Base-by-base conservation (phyloP, 768 basidiomycete species). In the Trametes punicea region DNA sequence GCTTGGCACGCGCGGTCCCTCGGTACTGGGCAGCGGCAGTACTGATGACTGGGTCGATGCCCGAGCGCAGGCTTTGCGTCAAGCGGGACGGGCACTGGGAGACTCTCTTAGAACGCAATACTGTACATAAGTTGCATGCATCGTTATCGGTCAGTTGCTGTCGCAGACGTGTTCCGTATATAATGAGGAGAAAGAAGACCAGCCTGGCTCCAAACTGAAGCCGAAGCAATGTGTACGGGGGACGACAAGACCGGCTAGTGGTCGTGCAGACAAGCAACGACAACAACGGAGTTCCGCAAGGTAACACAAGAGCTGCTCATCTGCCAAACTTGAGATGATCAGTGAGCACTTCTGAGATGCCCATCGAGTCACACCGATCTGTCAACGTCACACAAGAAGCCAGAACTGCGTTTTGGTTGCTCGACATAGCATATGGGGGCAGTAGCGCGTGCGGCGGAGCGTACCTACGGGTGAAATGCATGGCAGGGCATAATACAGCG, bases 371-470 rank as follows among this genome's bases (percentile, higher is more conserved):
- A 26, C 15, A 41, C 23, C 8, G 18, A 39, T 36, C 34, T 39
- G 15, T 11, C 1, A 27, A 36, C 18, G 30, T 25, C 36, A 41
- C 30, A 18, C 11, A 20, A 23, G 10, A 41, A 27, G 41, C 16
- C 31, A 31, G 26, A 39, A 18, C 8, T 41, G 49, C 51, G 57
- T 55, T 63, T 62, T 65, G 45, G 56, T 68, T 59, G 67, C 51
- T 64, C 59, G 55, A 60, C 69, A 69, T 67, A 66, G 51, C 60
- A 60, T 68, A 67, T 60, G 60, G 53, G 41, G 59, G 56, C 60
- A 64, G 55, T 53, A 58, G 48, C 48, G 63, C 45, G 60, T 56
- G 49, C 36, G 46, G 57, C 40, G 55, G 49, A 29, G 55, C 62
- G 62, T 57, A 51, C 30, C 45, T 47, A 46, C 36, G 52, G 31